Base-by-base conservation (phyloP, 352 stramenopile genomes). In the Phytopythium ostracodes region DNA sequence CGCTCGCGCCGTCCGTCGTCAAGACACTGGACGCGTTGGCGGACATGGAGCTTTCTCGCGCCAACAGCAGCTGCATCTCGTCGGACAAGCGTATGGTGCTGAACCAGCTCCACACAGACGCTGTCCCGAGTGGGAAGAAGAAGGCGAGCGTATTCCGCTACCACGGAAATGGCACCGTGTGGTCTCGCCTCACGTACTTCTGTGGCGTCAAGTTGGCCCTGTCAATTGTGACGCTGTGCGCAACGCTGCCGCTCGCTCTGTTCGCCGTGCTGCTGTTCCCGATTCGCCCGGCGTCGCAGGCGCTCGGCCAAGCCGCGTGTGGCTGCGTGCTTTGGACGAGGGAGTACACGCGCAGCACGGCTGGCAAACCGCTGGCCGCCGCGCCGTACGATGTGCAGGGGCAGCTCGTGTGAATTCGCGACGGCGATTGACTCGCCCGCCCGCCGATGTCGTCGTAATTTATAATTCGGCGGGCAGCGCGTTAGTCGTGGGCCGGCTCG, bases 101-200 rank as follows among this genome's bases (percentile, higher is more conserved):
- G 53, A 75, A 80, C 51, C 80, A 76, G 40, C 62, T 93, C 50
- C 69, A 80, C 35, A 24, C 56, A 14, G 76, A 84, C 27, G 20
- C 40, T 18, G 47, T 29, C 24, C 56, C 63, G 31, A 65, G 51
- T 10, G 63, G 55, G 0, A 75, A 78, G 0, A 75, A 78, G 20
- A 79, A 80, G 59, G 59, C 59, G 31, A 67, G 74, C 1, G 54
- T 89, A 59, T 82, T 89, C 52, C 75, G 70, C 17, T 91, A 88
- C 66, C 80, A 91, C 67, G 60, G 63, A 40, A 73, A 78, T 27
- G 70, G 76, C 15, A 66, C 71, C 12, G 80, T 91, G 11, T 93
- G 81, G 81, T 66, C 75, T 33, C 79, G 84, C 14, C 82, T 92
- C 59, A 72, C 79, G 24, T 92, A 92, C 65, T 91, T 92, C 31